Percentiles rank a stretch among this genome's conserved stretches.
Conservation (phyloP, 768 basidiomycete genomes). For the Russula emetica region DNA sequence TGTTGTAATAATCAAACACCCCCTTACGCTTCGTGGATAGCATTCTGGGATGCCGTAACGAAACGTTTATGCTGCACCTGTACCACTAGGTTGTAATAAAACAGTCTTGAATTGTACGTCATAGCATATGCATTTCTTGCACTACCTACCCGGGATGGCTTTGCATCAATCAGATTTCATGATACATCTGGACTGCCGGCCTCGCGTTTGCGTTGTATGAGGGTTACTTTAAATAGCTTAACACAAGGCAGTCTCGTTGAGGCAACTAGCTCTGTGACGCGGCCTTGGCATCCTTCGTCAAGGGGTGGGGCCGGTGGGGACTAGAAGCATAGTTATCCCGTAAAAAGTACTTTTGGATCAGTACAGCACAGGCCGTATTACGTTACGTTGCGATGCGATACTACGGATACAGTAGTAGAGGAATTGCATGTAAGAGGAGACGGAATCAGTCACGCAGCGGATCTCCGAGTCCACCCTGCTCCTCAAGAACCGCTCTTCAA, state of each 20-base stretch:
- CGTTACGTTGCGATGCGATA: too few species aligned
- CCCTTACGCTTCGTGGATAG: conserved; percentile 13
- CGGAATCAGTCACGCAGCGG: too few species aligned
- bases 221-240: neutral
- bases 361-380: too few species aligned
- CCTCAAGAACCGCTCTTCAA: too few species aligned
- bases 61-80: conserved; percentile 8
- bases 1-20: neutral
- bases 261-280: too few species aligned
- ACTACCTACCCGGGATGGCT: conserved; percentile 8
- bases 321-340: too few species aligned
- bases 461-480: too few species aligned
- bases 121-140: conserved; percentile 12
- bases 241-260: conserved; percentile 17
- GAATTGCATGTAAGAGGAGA: too few species aligned
- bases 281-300: too few species aligned
- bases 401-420: too few species aligned
- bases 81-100: conserved; percentile 21
- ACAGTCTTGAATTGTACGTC: conserved; percentile 19
- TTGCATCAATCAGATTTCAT: neutral
- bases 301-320: too few species aligned
- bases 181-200: neutral
- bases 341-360: too few species aligned
- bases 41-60: conserved; percentile 1
- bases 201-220: conserved; percentile 12